phyloP scores from a whole-genome alignment of 1,139 yeast species.

The Zhuliangozyma blackwelliae region DNA sequence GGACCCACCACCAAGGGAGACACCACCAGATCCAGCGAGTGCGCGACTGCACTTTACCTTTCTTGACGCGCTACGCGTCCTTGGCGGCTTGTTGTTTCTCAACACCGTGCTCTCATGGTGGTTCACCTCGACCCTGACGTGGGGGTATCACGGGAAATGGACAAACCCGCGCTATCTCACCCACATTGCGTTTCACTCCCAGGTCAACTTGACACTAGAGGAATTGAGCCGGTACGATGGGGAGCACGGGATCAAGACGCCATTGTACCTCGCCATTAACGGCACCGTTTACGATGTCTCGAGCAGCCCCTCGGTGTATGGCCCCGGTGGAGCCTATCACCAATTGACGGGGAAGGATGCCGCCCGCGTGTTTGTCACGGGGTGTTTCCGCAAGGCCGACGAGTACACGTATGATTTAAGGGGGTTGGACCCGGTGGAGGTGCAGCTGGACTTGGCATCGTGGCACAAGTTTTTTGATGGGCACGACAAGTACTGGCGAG shows the following conservation, averaged over 20 bases:
- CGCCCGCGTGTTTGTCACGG: slow-evolving; percentile 74
- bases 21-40: too few relatives aligned
- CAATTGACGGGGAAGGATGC: slow-evolving; percentile 66
- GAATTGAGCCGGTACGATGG: slow-evolving; percentile 57
- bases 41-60: not conserved
- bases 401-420: slow-evolving; percentile 67
- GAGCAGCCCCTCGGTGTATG: slow-evolving; percentile 51
- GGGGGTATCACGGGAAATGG: slow-evolving; percentile 55
- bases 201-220: slow-evolving; percentile 35
- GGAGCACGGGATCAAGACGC: slow-evolving; percentile 18
- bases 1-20: too few relatives aligned
- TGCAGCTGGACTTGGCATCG: slow-evolving; percentile 20
- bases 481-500: slow-evolving; percentile 56
- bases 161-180: slow-evolving; percentile 40
- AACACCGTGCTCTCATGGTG: slow-evolving; percentile 49
- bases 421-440: slow-evolving; percentile 45
- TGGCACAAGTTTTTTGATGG: slow-evolving; percentile 56
- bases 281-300: slow-evolving; percentile 73
- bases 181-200: slow-evolving; percentile 17
- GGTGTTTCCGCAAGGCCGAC: slow-evolving; percentile 58
- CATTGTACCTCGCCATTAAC: slow-evolving; percentile 61
- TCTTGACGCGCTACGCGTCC: slow-evolving; percentile 40
- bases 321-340: slow-evolving; percentile 60
- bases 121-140: slow-evolving; percentile 45
- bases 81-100: slow-evolving; percentile 45